Evolutionary conservation across 257 asterid genomes (phyloP), one percentile per base, ranked within the genome.

Genomic region (Fraxinus anomala): DNA sequence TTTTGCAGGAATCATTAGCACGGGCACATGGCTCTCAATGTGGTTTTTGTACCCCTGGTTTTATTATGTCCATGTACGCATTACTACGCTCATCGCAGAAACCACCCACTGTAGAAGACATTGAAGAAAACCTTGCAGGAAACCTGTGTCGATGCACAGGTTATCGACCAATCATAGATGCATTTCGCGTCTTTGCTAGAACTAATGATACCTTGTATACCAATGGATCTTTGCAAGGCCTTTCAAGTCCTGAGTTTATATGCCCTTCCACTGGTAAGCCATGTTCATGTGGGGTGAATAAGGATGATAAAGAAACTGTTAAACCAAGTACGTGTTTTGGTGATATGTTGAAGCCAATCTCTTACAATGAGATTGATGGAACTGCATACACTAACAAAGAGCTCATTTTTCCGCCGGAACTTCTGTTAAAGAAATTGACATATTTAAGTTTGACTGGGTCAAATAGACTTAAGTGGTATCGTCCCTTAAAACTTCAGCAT

Each of bases 41-140:
- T 72, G 99, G 99, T 69, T 95, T 93, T 82, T 95, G 99, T 86
- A 95, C 98, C 72, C 99, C 99, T 79, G 99, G 99, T 82, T 95
- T 95, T 77, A 76, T 93, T 61, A 95, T 95, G 97, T 95, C 99
- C 80, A 90, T 95, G 96, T 95, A 93, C 77, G 97, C 97, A 75
- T 85, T 95, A 47, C 82, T 95, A 51, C 87, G 99, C 79, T 95
- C 99, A 70, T 87, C 91, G 44, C 81, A 73, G 56, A 88, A 85
- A 76, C 89, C 88, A 54, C 99, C 99, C 36, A 89, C 91, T 61
- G 87, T 90, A 82, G 92, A 85, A 81, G 94, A 87, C 73, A 93
- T 95, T 54, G 98, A 93, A 86, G 98, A 93, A 85, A 89, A 83
- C 86, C 99, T 95, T 84, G 99, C 97, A 5, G 99, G 99, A 82